phyloP scores from a whole-genome alignment of 495 filamentous ascomycete genomes.

The Penicillium canariense region DNA sequence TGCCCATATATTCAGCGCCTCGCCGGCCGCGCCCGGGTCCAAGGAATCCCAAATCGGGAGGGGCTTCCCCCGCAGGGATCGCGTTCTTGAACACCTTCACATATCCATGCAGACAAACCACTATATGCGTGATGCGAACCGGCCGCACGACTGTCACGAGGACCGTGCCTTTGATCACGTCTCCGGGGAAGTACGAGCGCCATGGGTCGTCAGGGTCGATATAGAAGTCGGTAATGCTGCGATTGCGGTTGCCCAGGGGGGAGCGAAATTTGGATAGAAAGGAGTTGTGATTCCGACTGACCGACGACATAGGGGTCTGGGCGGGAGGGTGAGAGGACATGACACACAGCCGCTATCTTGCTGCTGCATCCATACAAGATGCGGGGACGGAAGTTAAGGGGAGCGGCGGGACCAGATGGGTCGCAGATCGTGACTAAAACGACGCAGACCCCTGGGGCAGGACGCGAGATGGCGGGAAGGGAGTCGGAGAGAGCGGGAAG shows the following conservation, averaged over 20 bases:
- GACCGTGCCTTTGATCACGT: slow-evolving; percentile 69
- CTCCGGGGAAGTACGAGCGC: slow-evolving; percentile 74
- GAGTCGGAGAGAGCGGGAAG: slow-evolving; percentile 3
- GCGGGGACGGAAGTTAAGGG: slow-evolving; percentile 9
- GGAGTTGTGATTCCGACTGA: slow-evolving; percentile 48
- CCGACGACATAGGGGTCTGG: slow-evolving; percentile 37
- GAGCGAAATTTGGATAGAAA: slow-evolving; percentile 58
- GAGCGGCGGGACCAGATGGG: slow-evolving; percentile 5
- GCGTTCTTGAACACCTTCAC: slow-evolving; percentile 84
- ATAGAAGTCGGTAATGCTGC: slow-evolving; percentile 79
- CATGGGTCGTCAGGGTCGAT: slow-evolving; percentile 77
- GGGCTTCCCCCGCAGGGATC: slow-evolving; percentile 59
- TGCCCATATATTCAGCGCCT: slow-evolving; percentile 68
- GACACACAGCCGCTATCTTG: slow-evolving; percentile 37
- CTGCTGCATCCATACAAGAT: slow-evolving; percentile 42
- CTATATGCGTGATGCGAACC: slow-evolving; percentile 85
- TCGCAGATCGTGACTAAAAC: background rate
- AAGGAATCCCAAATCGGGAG: slow-evolving; percentile 45
- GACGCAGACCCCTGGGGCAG: background rate
- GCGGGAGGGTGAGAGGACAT: slow-evolving; percentile 46
- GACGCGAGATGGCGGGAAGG: background rate
- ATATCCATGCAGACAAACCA: slow-evolving; percentile 81
- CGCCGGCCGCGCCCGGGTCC: slow-evolving; percentile 55
- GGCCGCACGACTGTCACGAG: slow-evolving; percentile 78
- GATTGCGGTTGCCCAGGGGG: slow-evolving; percentile 63